Percentiles rank a stretch among this genome's conserved stretches.
Conservation (phyloP, 1,139 yeast species). For the Candida freyschussii region DNA sequence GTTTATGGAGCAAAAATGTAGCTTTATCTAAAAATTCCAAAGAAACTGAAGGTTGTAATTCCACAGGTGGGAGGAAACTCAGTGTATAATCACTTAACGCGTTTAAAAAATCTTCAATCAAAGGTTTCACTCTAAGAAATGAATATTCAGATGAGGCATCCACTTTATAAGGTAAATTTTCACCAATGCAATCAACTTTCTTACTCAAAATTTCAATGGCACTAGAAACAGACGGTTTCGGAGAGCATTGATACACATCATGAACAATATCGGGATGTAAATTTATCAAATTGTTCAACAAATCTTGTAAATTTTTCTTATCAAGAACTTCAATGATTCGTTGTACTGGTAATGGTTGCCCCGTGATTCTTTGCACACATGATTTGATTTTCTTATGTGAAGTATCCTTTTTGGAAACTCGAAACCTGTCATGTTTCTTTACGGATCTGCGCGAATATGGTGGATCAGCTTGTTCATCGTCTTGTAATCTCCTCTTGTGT, state of each 20-base stretch:
- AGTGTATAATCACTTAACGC: slow-evolving; percentile 78
- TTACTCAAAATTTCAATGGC: slow-evolving; percentile 46
- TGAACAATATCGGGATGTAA: slow-evolving; percentile 58
- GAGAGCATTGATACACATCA: slow-evolving; percentile 51
- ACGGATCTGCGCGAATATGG: slow-evolving; percentile 10
- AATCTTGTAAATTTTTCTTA: slow-evolving; percentile 45
- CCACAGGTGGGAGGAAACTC: slow-evolving; percentile 76
- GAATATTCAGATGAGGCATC: slow-evolving; percentile 77
- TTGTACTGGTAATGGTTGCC: slow-evolving; percentile 46
- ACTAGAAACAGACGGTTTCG: slow-evolving; percentile 50
- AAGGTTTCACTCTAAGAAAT: slow-evolving; percentile 74
- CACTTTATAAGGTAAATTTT: slow-evolving; percentile 68
- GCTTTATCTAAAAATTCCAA: slow-evolving; percentile 65
- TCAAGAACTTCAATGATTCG: slow-evolving; percentile 68
- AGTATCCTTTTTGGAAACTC: slow-evolving; percentile 15
- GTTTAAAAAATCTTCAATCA: slow-evolving; percentile 67
- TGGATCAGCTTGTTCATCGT: slow-evolving; percentile 13
- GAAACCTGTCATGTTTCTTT: slow-evolving; percentile 14
- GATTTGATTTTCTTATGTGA: slow-evolving; percentile 14
- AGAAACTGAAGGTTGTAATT: slow-evolving; percentile 49
- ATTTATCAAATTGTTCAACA: slow-evolving; percentile 49
- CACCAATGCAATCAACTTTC: slow-evolving; percentile 43
- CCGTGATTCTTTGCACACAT: slow-evolving; percentile 17
- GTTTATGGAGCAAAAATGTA: slow-evolving; percentile 55
- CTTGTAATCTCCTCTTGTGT: slow-evolving; percentile 19